Percentiles rank a stretch among this genome's conserved stretches.
phyloP scores from a whole-genome alignment of 768 basidiomycete genomes.

The Suillus discolor region DNA sequence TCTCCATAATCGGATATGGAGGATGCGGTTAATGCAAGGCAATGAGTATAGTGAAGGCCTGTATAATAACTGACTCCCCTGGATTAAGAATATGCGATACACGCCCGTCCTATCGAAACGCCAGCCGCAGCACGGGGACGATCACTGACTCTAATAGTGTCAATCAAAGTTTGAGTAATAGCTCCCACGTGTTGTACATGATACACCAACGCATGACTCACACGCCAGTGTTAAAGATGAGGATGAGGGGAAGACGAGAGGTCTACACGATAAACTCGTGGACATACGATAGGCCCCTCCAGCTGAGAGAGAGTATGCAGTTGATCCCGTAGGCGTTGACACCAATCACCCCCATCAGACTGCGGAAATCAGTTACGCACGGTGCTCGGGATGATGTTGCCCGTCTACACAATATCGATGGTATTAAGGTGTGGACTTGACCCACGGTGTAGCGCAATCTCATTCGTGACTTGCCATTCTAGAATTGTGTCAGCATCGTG shows the following conservation, averaged over 20 bases:
- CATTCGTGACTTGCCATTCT: conserved; percentile 99
- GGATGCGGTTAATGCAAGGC: conserved; percentile 88
- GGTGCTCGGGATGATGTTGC: conserved; percentile 62
- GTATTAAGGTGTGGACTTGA: conserved; percentile 90
- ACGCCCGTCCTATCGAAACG: conserved; percentile 92
- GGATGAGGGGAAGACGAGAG: conserved; percentile 85
- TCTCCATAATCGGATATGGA: conserved; percentile 61
- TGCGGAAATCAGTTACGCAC: conserved; percentile 34
- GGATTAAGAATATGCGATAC: conserved; percentile 80
- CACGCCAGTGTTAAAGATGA: conserved; percentile 74
- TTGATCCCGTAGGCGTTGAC: conserved; percentile 95
- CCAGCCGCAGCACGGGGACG: conserved; percentile 85
- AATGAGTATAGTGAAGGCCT: conserved; percentile 87
- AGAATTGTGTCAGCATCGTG: conserved; percentile 9
- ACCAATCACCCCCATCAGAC: conserved; percentile 95
- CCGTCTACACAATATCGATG: conserved; percentile 91
- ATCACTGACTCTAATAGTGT: conserved; percentile 69
- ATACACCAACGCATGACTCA: conserved; percentile 37
- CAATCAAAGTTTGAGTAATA: conserved; percentile 11
- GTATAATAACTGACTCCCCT: conserved; percentile 83
- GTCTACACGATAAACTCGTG: conserved; percentile 88
- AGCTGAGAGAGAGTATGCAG: conserved; percentile 93
- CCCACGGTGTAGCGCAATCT: conserved; percentile 90
- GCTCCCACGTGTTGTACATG: conserved; percentile 2
- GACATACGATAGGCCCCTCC: conserved; percentile 96